Evolutionary conservation across 331 rosid species (phyloP), one percentile per base, ranked within the genome.

Genomic region (Prunus yedoensis): DNA sequence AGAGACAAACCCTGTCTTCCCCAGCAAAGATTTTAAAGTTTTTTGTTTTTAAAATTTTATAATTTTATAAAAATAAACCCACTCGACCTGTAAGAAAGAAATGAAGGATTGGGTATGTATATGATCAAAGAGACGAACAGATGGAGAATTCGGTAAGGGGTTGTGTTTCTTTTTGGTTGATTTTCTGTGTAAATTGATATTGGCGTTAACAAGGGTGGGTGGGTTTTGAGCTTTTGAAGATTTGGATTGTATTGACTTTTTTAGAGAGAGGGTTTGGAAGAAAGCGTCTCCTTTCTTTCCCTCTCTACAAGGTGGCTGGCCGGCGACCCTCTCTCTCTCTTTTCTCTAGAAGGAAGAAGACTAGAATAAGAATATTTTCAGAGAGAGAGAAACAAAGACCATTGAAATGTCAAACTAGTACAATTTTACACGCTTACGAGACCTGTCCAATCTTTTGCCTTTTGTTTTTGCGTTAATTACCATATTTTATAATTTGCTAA

Each of bases 231-330:
- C 49, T 6, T 58, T 61, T 46, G 9, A 20, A 43, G 52, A 5
- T n/a, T 18, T 15, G 74, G 54, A 8, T 60, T 61, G 70, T 25
- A 62, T 74, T 74, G 77, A 74, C 70, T 74, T 61, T 43, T 58
- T 38, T 25, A 75, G 8, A 79, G 62, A 80, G 69, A 54, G 51
- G 75, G 83, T 63, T 30, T n/a, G 68, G 65, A 65, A 64, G 84
- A 81, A n/a, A 81, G 64, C 43, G 54, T 30, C 45, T 17, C 62
- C 75, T 68, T 60, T 59, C 73, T 50, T 54, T 77, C 82, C 71
- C 85, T 73, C 79, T 73, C 71, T 58, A 62, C 70, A 80, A 43
- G 77, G 73, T 73, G 71, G 82, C 45, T 71, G 63, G 70, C 66
- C 80, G 74, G 59, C 77, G 47, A 73, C 13, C 8, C 47, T 5